Conservation (phyloP, 2,329 filamentous ascomycete species). For the Clarireedia paspali region DNA sequence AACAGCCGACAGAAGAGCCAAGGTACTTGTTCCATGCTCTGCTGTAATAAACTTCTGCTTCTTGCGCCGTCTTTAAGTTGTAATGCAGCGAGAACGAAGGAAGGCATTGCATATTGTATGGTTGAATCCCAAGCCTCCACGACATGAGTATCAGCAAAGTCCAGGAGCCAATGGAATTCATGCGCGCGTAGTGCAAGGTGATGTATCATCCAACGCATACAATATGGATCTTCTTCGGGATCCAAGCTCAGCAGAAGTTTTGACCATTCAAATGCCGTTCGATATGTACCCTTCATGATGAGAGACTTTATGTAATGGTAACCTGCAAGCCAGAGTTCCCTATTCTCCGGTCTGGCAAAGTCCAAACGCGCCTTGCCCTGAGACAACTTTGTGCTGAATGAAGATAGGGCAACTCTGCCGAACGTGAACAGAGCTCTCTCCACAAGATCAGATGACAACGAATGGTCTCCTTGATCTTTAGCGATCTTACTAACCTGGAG, state of each 20-base stretch:
- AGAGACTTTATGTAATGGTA: slow-evolving; percentile 85
- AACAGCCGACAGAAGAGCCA: slow-evolving; percentile 82
- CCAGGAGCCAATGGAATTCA: slow-evolving; percentile 68
- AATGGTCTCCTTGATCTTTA: slow-evolving; percentile 82
- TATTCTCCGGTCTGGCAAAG: slow-evolving; percentile 76
- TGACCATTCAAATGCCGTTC: slow-evolving; percentile 89
- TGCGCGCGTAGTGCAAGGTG: slow-evolving; percentile 75
- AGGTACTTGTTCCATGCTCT: slow-evolving; percentile 65
- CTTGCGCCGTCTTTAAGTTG: slow-evolving; percentile 59
- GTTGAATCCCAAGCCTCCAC: slow-evolving; percentile 34
- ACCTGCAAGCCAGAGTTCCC: slow-evolving; percentile 84
- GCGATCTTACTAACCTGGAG: slow-evolving; percentile 89
- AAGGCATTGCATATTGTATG: slow-evolving; percentile 67
- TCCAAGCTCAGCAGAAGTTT: slow-evolving; percentile 75
- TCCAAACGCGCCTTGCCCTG: slow-evolving; percentile 74
- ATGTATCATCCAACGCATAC: slow-evolving; percentile 72
- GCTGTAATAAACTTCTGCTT: slow-evolving; percentile 55
- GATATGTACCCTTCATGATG: slow-evolving; percentile 83
- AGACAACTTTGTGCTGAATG: slow-evolving; percentile 68
- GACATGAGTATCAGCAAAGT: slow-evolving; percentile 48
- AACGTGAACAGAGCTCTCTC: slow-evolving; percentile 91
- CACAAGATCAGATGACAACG: slow-evolving; percentile 77
- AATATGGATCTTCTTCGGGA: slow-evolving; percentile 70
- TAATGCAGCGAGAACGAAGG: slow-evolving; percentile 66
- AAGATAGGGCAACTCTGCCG: slow-evolving; percentile 77